phyloP scores from a whole-genome alignment of 176 grass and related monocot species.

The Triticum timopheevii region DNA sequence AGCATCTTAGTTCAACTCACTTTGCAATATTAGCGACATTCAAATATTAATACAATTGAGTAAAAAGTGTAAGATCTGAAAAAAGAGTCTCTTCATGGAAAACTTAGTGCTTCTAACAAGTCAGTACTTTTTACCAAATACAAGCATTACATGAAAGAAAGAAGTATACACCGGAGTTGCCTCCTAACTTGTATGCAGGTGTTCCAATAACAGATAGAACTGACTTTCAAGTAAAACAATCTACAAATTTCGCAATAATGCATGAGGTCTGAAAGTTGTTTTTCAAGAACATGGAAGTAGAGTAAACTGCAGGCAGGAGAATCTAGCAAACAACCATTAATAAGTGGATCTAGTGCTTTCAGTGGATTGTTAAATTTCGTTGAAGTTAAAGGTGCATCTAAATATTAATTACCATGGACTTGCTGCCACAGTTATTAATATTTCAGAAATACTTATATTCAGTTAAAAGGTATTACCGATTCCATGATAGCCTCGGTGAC shows the following conservation, averaged over 20 bases:
- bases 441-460: not conserved
- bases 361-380: not conserved
- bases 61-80: not conserved
- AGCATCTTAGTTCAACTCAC: not conserved
- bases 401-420: not conserved
- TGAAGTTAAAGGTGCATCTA: not conserved
- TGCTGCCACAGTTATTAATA: not conserved
- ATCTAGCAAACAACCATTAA: too few relatives aligned
- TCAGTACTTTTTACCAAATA: not conserved
- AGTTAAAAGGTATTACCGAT: conserved; percentile 2
- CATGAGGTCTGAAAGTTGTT: not conserved
- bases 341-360: not conserved
- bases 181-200: not conserved
- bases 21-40: not conserved
- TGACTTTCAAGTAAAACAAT: not conserved
- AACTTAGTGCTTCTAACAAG: not conserved
- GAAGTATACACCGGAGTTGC: not conserved
- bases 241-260: not conserved
- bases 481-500: conserved; percentile 19
- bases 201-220: not conserved
- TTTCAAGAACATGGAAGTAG: not conserved
- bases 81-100: not conserved
- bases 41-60: not conserved
- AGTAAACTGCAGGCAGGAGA: not conserved
- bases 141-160: not conserved